phyloP scores from a whole-genome alignment of 768 basidiomycete genomes.

The Leucogyrophana mollusca region DNA sequence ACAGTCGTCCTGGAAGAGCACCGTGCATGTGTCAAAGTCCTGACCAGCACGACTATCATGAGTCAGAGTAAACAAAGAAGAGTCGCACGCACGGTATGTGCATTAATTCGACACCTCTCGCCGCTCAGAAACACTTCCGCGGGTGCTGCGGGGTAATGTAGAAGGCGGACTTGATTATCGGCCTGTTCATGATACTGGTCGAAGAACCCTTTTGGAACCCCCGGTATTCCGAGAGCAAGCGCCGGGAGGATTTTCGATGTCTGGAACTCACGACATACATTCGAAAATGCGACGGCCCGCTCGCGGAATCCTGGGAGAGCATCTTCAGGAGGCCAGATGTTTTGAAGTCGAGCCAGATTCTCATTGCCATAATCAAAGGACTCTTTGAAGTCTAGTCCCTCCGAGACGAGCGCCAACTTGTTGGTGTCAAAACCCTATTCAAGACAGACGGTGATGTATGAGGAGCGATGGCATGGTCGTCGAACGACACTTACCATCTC shows the following conservation, averaged over 20 bases:
- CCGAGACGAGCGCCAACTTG: slow-evolving; percentile 24
- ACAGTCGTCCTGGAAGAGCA: slow-evolving; percentile 58
- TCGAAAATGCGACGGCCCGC: slow-evolving; percentile 50
- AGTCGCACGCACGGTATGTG: slow-evolving; percentile 24
- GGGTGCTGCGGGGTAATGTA: slow-evolving; percentile 49
- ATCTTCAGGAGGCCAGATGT: slow-evolving; percentile 57
- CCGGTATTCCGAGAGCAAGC: slow-evolving; percentile 44
- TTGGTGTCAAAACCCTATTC: slow-evolving; percentile 30
- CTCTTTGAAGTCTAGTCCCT: slow-evolving; percentile 45
- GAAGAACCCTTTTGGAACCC: slow-evolving; percentile 44
- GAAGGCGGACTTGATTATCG: slow-evolving; percentile 54
- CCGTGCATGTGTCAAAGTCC: slow-evolving; percentile 60
- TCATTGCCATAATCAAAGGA: slow-evolving; percentile 52
- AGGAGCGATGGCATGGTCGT: neutral
- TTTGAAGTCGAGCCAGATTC: slow-evolving; percentile 41
- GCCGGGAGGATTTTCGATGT: slow-evolving; percentile 41
- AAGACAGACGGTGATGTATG: neutral
- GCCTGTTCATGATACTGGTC: slow-evolving; percentile 36
- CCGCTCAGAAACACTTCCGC: slow-evolving; percentile 25
- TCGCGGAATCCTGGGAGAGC: slow-evolving; percentile 53
- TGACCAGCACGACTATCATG: slow-evolving; percentile 2
- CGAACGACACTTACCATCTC: slow-evolving; percentile 14
- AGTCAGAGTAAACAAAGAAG: neutral
- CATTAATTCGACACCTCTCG: slow-evolving; percentile 30
- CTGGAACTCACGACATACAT: slow-evolving; percentile 36